These are phyloP conservation scores for Cydonia oblonga DNA, from an alignment of 331 rosid genomes.

Conservation along the genomic window DNA sequence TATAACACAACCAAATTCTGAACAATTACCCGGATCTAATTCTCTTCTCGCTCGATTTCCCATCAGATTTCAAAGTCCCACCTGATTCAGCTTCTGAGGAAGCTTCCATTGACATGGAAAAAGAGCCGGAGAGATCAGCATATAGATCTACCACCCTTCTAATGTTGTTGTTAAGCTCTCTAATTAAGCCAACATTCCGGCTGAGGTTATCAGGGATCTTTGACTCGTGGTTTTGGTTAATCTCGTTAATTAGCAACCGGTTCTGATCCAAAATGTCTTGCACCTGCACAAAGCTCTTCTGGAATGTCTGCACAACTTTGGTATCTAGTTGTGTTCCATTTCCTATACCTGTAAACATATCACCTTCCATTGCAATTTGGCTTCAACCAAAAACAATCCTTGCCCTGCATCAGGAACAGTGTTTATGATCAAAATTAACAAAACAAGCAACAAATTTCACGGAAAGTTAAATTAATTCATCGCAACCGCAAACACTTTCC, in stretches of 20 bases:
- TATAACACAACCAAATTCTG: background rate
- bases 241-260: constrained; percentile 67
- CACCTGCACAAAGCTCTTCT: constrained; percentile 68
- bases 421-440: background rate
- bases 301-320: constrained; percentile 56
- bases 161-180: constrained; percentile 79
- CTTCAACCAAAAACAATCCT: constrained; percentile 19
- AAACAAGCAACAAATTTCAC: background rate
- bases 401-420: constrained; percentile 32
- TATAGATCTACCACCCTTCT: constrained; percentile 86
- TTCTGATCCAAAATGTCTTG: constrained; percentile 84
- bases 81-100: constrained; percentile 77
- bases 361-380: constrained; percentile 55
- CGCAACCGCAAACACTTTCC: background rate
- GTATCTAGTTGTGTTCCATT: constrained; percentile 53
- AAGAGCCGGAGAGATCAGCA: constrained; percentile 67
- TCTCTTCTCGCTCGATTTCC: constrained; percentile 68
- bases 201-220: constrained; percentile 64
- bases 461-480: constrained; percentile 4
- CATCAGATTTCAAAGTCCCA: constrained; percentile 66
- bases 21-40: constrained; percentile 51
- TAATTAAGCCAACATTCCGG: constrained; percentile 66
- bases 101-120: constrained; percentile 57
- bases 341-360: constrained; percentile 46
- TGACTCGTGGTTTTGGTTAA: constrained; percentile 78